Evolutionary conservation across 2,329 filamentous ascomycete species (phyloP).

Genomic region (Orbilia ellipsospora): DNA sequence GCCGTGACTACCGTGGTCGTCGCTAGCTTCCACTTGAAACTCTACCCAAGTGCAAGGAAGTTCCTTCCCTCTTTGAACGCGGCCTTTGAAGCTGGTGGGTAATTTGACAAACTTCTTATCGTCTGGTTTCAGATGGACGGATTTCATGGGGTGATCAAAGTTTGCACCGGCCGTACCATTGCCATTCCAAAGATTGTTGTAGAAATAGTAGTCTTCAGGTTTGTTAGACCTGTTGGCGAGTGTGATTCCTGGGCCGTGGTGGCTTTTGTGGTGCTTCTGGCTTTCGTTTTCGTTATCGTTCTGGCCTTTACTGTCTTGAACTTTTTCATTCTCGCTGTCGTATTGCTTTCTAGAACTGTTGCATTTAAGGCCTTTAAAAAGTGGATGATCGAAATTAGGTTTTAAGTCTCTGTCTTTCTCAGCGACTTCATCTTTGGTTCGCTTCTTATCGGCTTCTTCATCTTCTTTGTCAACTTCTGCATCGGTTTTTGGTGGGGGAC

Average conservation of each 20-base stretch:
- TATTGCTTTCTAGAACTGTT: conserved; percentile 5
- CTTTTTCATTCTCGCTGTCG: neutral
- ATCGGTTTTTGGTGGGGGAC: conserved; percentile 8
- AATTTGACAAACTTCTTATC: conserved; percentile 61
- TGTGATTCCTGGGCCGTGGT: conserved; percentile 61
- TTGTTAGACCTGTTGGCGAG: conserved; percentile 62
- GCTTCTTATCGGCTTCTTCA: conserved; percentile 13
- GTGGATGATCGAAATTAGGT: conserved; percentile 18
- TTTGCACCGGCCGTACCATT: conserved; percentile 63
- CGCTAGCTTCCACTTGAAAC: conserved; percentile 62
- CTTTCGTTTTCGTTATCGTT: neutral
- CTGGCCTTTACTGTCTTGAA: neutral
- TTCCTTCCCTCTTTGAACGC: conserved; percentile 63
- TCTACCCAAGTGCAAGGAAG: conserved; percentile 63
- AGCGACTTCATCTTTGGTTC: neutral
- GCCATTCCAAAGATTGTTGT: conserved; percentile 64
- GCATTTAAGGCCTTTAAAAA: conserved; percentile 13
- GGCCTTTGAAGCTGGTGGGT: conserved; percentile 62
- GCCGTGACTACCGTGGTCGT: conserved; percentile 62
- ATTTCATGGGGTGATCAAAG: conserved; percentile 63
- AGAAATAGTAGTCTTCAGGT: conserved; percentile 62
- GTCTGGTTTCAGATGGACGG: conserved; percentile 61
- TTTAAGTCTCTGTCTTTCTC: conserved; percentile 10
- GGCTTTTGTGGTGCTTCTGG: neutral
- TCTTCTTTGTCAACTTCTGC: conserved; percentile 15